Evolutionary conservation across 331 rosid genomes (phyloP), one percentile per base, ranked within the genome.

Genomic region (Acacia pycnantha): DNA sequence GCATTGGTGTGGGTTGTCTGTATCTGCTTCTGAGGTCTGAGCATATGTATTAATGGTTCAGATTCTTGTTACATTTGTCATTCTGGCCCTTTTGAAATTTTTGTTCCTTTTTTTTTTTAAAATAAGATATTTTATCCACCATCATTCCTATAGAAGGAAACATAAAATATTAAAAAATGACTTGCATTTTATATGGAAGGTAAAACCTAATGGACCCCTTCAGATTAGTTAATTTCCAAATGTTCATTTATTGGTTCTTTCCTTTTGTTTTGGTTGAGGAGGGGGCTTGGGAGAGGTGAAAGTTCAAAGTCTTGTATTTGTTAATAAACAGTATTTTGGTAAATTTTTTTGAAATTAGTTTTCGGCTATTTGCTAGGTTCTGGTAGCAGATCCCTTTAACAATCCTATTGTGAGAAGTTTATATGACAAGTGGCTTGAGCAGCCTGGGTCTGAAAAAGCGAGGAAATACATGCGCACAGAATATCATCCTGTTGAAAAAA

Each of bases 381-480:
- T 72, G 87, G 82, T 69, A 1, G 88, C 91, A n/a, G 94, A 89
- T 58, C 97, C 99, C 44, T 88, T 92, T 69, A 85, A 82, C 76
- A 93, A 96, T 61, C 92, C 91, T 37, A 62, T 87, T 26, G 88
- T 92, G 58, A 88, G 69, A 84, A 85, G 91, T 64, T 77, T 96
- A 73, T 96, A 90, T 65, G 87, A 89, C 69, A 89, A 91, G 82
- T 94, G 98, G 99, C 97, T 93, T 74, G 92, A 70, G 86, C 88
- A 90, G 79, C 94, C 98, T 61, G 97, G 97, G 47, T 96, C 98
- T 16, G 95, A 92, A 83, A 91, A 93, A 85, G 97, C 99, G 15
- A 88, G 83, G 89, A 90, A 85, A 76, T 81, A 88, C 83, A 71
- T 91, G 88, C 97, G 88, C 85, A 96, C 97, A 64, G 92, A 89